These are phyloP conservation scores for Plenodomus lindquistii DNA, from an alignment of 2,329 filamentous ascomycete species.

Conservation along the genomic window DNA sequence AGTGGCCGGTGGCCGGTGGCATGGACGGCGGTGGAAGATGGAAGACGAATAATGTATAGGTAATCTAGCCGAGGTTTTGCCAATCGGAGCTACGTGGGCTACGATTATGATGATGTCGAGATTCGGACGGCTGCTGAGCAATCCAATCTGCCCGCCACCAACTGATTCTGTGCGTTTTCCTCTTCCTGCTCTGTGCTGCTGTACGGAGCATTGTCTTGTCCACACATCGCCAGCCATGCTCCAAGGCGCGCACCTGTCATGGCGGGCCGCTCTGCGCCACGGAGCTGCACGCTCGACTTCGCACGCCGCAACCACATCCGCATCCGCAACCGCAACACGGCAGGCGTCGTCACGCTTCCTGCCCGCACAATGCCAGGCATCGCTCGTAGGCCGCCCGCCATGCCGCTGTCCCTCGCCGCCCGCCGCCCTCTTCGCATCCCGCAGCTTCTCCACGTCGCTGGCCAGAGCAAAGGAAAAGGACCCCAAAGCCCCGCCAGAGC, in stretches of 20 bases:
- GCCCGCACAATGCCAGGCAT: constrained; percentile 37
- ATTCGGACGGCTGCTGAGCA: constrained; percentile 26
- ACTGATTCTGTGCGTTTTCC: constrained; percentile 8
- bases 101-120: constrained; percentile 30
- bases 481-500: constrained; percentile 50
- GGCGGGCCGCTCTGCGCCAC: constrained; percentile 63
- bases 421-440: constrained; percentile 37
- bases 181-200: background rate
- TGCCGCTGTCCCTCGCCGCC: constrained; percentile 34
- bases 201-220: constrained; percentile 12
- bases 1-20: too few species aligned
- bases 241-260: constrained; percentile 66
- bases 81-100: constrained; percentile 19
- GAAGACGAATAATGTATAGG: background rate
- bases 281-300: constrained; percentile 49
- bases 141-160: constrained; percentile 17
- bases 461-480: constrained; percentile 61
- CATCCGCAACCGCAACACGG: constrained; percentile 3
- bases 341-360: constrained; percentile 21
- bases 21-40: background rate
- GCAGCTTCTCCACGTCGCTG: constrained; percentile 47
- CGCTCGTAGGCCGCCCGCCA: constrained; percentile 25
- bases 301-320: constrained; percentile 34
- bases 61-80: constrained; percentile 17
- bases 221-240: constrained; percentile 55